Evolutionary conservation across 1,284 basidiomycete genomes (phyloP), one percentile per base, ranked within the genome.

Genomic region (Leccinum pachyderme): DNA sequence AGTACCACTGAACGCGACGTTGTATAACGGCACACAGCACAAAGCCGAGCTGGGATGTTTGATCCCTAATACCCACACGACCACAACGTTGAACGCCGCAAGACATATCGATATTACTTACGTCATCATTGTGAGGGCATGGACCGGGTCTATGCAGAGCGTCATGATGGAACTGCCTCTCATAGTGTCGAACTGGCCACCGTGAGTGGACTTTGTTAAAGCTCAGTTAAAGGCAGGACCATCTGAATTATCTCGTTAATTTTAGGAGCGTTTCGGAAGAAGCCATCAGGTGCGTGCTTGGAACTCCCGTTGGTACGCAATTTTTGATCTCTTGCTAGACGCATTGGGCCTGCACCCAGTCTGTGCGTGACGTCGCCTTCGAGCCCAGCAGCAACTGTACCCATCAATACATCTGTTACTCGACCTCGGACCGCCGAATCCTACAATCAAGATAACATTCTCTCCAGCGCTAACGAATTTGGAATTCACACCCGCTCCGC

Each of bases 101-200:
- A 77, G 87, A 59, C 84, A 89, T 62, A 87, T 95, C 54, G 89
- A 92, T 67, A 84, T 95, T 51, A 86, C 82, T 1, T 94, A 94
- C 70, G 78, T 83, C 48, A 75, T 94, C 45, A 78, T 77, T 39
- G 85, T 93, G 53, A 89, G 86, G 69, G 91, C 91, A 3, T 76
- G 89, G 45, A 80, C 91, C 72, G 88, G 85, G 22, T 80, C 81
- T 5, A 83, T 83, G 77, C 82, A 53, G 82, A 83, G 55, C 28
- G 67, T 92, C 9, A 74, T 81, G 29, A 81, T 91, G 74, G 85
- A 88, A 47, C 73, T 95, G 41, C 87, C 89, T 22, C 78, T 91
- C 8, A 83, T 89, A 47, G 77, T 92, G 33, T 90, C 90, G 2
- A 91, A 91, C 62, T 91, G 89, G 89, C 86, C 86, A 59, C 81